phyloP scores from a whole-genome alignment of 371 early-diverging fungal genomes.

The Rhizopus stolonifer region DNA sequence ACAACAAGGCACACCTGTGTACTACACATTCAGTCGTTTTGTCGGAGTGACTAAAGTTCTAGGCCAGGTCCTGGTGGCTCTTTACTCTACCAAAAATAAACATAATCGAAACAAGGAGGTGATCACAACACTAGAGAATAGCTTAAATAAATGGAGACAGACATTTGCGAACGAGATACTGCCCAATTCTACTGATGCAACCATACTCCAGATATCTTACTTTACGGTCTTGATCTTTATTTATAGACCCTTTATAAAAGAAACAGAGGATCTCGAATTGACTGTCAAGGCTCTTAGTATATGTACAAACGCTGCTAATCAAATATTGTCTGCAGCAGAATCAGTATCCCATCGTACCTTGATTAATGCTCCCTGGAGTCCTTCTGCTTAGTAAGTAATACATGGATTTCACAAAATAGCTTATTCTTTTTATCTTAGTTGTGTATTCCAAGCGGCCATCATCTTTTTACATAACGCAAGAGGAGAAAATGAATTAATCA shows the following conservation, averaged over 20 bases:
- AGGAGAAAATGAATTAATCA: slow-evolving; percentile 25
- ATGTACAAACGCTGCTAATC: slow-evolving; percentile 33
- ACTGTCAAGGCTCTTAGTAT: slow-evolving; percentile 34
- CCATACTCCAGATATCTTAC: slow-evolving; percentile 10
- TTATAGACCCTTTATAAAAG: slow-evolving; percentile 21
- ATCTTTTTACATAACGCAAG: slow-evolving; percentile 43
- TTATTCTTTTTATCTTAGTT: slow-evolving; percentile 13
- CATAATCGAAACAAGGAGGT: slow-evolving; percentile 18
- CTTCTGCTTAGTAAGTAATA: slow-evolving; percentile 34
- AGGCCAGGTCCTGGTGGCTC: slow-evolving; percentile 29
- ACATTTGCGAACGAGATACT: slow-evolving; percentile 18
- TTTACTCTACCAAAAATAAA: slow-evolving; percentile 33
- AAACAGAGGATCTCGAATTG: slow-evolving; percentile 14
- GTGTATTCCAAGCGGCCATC: slow-evolving; percentile 41
- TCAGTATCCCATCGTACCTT: slow-evolving; percentile 11
- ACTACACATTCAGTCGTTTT: slow-evolving; percentile 26
- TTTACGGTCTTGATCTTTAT: slow-evolving; percentile 13
- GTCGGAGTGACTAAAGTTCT: slow-evolving; percentile 30
- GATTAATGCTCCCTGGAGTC: slow-evolving; percentile 35
- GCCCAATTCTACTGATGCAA: slow-evolving; percentile 12
- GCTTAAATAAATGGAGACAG: slow-evolving; percentile 30
- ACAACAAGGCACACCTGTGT: slow-evolving; percentile 18
- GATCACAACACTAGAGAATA: slow-evolving; percentile 25
- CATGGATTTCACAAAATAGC: too few relatives aligned
- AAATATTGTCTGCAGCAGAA: slow-evolving; percentile 23